These are phyloP conservation scores for Exophiala viscosa DNA, from an alignment of 2,329 filamentous ascomycete species.

Conservation along the genomic window DNA sequence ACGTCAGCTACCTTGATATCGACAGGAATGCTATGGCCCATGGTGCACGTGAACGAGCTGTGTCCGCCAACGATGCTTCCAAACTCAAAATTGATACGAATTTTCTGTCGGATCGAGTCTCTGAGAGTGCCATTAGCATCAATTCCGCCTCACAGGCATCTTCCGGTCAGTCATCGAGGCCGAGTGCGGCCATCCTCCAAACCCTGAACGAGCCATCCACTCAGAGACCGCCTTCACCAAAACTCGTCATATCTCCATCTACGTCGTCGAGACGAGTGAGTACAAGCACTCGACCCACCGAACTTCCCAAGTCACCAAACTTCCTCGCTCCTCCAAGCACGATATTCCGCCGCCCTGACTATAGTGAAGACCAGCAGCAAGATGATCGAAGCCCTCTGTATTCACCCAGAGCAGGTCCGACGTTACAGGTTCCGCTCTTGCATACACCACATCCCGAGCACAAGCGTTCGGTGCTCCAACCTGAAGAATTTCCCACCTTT, in stretches of 20 bases:
- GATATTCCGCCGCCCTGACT: slow-evolving; percentile 34
- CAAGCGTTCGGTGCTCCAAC: slow-evolving; percentile 43
- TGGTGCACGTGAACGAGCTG: slow-evolving; percentile 47
- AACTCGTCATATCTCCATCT: slow-evolving; percentile 39
- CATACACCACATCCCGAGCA: slow-evolving; percentile 23
- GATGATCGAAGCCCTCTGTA: slow-evolving; percentile 13
- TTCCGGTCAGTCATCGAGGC: slow-evolving; percentile 3
- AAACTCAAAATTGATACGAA: slow-evolving; percentile 44
- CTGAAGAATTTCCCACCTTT: slow-evolving; percentile 63
- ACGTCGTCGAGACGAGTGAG: slow-evolving; percentile 31
- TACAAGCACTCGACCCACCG: slow-evolving; percentile 30
- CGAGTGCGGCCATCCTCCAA: slow-evolving; percentile 17
- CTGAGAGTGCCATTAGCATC: slow-evolving; percentile 12
- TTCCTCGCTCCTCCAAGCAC: slow-evolving; percentile 22
- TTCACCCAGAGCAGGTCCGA: slow-evolving; percentile 12
- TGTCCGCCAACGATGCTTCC: slow-evolving; percentile 58
- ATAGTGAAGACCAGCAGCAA: slow-evolving; percentile 29
- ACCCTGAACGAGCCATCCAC: slow-evolving; percentile 19
- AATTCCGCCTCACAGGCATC: slow-evolving; percentile 5
- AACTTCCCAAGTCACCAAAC: slow-evolving; percentile 14
- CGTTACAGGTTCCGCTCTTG: slow-evolving; percentile 20
- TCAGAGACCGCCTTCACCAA: slow-evolving; percentile 34
- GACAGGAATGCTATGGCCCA: slow-evolving; percentile 9
- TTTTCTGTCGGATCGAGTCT: slow-evolving; percentile 28
- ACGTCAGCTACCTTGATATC: slow-evolving; percentile 14